phyloP scores from a whole-genome alignment of 2,329 filamentous ascomycete genomes.

The Sporothrix protearum region DNA sequence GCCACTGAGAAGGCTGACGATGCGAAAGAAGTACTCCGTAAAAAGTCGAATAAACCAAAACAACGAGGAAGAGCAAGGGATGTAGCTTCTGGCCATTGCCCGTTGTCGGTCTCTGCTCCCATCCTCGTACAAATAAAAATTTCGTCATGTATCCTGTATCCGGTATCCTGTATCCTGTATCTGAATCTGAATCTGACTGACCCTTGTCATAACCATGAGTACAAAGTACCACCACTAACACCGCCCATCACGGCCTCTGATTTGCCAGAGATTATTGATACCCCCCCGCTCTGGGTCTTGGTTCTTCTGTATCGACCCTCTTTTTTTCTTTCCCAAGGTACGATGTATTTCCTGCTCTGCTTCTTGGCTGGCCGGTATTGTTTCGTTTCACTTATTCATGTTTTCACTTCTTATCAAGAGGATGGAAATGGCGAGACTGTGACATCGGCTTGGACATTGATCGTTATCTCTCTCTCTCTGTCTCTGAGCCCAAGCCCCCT shows the following conservation, averaged over 20 bases:
- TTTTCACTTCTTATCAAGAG: constrained; percentile 7
- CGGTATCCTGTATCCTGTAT: background rate
- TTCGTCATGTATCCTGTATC: background rate
- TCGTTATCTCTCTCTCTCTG: background rate
- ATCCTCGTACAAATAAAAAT: background rate
- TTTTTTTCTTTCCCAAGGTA: background rate
- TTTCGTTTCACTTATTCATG: background rate
- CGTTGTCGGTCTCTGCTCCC: background rate
- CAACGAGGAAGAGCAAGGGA: background rate
- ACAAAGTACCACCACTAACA: constrained; percentile 7
- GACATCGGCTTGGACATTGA: background rate
- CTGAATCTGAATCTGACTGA: background rate
- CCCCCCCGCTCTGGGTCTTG: background rate
- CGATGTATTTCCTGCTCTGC: background rate
- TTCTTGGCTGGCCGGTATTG: background rate
- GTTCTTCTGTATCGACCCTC: background rate
- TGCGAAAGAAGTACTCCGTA: background rate
- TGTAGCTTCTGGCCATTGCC: too few relatives aligned
- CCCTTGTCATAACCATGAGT: background rate
- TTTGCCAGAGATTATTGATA: constrained; percentile 23
- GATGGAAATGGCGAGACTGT: background rate
- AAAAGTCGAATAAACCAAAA: too few relatives aligned
- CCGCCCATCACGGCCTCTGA: background rate
- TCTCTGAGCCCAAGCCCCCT: background rate
- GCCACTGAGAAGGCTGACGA: background rate